phyloP scores from a whole-genome alignment of 1,284 basidiomycete genomes.

The Sutorius eximius region DNA sequence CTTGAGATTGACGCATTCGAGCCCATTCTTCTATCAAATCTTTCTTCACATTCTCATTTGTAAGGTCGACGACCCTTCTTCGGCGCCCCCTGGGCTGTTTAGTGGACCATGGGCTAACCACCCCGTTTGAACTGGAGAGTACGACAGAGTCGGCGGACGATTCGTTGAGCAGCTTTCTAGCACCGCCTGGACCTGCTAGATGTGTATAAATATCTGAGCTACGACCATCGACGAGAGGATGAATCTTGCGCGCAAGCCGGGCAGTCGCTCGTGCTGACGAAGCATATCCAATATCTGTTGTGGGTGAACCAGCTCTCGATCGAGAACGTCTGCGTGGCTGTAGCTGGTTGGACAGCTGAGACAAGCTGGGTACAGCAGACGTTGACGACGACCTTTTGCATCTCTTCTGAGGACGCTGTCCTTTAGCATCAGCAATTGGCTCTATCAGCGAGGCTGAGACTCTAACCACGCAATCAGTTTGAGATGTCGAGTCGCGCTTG shows the following conservation, averaged over 20 bases:
- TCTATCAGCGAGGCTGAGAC: slow-evolving; percentile 4
- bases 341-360: slow-evolving; percentile 10
- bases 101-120: background rate
- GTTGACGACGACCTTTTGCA: slow-evolving; percentile 24
- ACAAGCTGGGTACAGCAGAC: slow-evolving; percentile 9
- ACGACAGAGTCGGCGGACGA: slow-evolving; percentile 4
- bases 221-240: slow-evolving; percentile 13
- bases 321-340: slow-evolving; percentile 15
- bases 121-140: slow-evolving; percentile 2
- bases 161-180: slow-evolving; percentile 12
- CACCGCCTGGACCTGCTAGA: slow-evolving; percentile 23
- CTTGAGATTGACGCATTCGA: slow-evolving; percentile 30
- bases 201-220: slow-evolving; percentile 31
- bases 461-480: background rate
- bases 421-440: background rate
- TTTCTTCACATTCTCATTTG: slow-evolving; percentile 23
- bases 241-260: slow-evolving; percentile 22
- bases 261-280: slow-evolving; percentile 19
- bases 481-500: slow-evolving; percentile 17
- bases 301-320: slow-evolving; percentile 21
- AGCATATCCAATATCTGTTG: slow-evolving; percentile 5
- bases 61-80: slow-evolving; percentile 15
- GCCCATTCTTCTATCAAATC: slow-evolving; percentile 33
- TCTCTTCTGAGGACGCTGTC: slow-evolving; percentile 22
- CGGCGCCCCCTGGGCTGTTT: slow-evolving; percentile 19